Evolutionary conservation across 164 flowering plant genomes (phyloP).

Genomic region (Vitis amurensis): DNA sequence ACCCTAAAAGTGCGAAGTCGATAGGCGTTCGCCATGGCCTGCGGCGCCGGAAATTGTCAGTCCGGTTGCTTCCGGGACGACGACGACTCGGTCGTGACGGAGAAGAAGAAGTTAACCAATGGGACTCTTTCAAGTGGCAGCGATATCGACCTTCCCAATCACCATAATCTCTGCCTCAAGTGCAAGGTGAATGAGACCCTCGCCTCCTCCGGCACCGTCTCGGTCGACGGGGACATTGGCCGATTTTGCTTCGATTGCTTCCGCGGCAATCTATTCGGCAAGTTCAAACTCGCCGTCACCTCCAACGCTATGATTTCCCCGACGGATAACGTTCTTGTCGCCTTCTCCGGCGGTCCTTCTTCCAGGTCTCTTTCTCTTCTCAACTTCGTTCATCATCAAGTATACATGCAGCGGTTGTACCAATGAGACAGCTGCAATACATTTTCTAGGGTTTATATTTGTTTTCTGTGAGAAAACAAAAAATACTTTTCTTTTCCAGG

Average conservation of each 20-base stretch:
- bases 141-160: background rate
- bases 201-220: slow-evolving; percentile 18
- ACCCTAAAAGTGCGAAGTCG: no score
- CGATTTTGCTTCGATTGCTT: slow-evolving; percentile 72
- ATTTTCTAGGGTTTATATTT: background rate
- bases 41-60: slow-evolving; percentile 32
- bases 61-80: slow-evolving; percentile 36
- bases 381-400: background rate
- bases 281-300: slow-evolving; percentile 81
- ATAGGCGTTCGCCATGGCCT: background rate
- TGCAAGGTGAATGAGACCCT: slow-evolving; percentile 58
- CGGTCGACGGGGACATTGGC: slow-evolving; percentile 30
- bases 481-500: slow-evolving; percentile 33
- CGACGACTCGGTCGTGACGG: background rate
- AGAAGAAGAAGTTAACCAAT: background rate
- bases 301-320: slow-evolving; percentile 78
- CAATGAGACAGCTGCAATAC: background rate
- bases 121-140: background rate
- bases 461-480: background rate
- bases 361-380: slow-evolving; percentile 59
- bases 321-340: slow-evolving; percentile 82
- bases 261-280: slow-evolving; percentile 67
- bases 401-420: background rate
- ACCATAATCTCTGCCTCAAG: slow-evolving; percentile 52
- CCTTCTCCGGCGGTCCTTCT: slow-evolving; percentile 90